Evolutionary conservation across 305 asterid genomes (phyloP), one percentile per base, ranked within the genome.

Genomic region (Ajuga reptans): DNA sequence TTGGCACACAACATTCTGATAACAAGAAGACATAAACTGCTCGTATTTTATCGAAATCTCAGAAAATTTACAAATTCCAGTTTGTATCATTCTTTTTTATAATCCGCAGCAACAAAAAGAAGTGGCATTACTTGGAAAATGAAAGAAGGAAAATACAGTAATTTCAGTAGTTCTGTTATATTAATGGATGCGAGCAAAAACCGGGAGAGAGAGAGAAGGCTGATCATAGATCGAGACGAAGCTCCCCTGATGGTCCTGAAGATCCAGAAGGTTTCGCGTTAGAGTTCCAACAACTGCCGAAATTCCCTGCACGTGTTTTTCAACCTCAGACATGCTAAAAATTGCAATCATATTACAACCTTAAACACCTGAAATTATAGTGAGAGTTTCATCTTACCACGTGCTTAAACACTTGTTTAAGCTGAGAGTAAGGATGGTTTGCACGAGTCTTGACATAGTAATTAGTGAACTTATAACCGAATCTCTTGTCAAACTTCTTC

Each of bases 401-500:
- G 41, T 90, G 96, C 78, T 87, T 87, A 66, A 87, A 84, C 79
- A 90, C 89, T 76, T 90, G 95, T 60, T 76, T 79, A 51, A 90
- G 85, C 81, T 90, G 96, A 70, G 96, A 90, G 76, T 83, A 90
- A 45, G 97, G 93, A 82, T 88, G 97, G 72, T 84, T 86, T 1
- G 95, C 95, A 4, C 95, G 93, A 55, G 97, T 88, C 78, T 87
- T 90, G 77, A 90, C 91, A 37, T 85, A 90, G 74, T 90, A 84
- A 42, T 90, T 79, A 21, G 93, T 88, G 89, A 90, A 88, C 80
- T 81, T 80, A 36, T 74, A 86, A 12, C 91, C 91, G 50, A 87
- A 90, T 64, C 95, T 80, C 74, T 90, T 90, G 49, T 89, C 95
- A 66, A 89, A 87, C 82, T 87, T 89, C 83, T 89, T 89, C 80